Conservation (phyloP, 2,329 filamentous ascomycete genomes). For the Xylaria sp. region DNA sequence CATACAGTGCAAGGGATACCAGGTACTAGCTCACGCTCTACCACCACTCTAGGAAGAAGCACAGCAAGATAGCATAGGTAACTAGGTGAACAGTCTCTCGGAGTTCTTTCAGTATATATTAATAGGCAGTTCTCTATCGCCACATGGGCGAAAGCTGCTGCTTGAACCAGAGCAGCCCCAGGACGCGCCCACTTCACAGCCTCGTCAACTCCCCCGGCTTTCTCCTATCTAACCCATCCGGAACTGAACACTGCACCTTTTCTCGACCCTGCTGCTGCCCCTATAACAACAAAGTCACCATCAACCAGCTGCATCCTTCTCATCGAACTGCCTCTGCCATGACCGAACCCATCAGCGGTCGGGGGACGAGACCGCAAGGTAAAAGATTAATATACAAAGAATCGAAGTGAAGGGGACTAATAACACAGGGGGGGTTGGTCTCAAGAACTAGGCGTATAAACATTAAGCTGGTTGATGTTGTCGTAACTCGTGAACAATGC, state of each 20-base stretch:
- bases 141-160: conserved; percentile 11
- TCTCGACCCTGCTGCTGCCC: conserved; percentile 3
- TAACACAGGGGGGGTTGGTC: conserved; percentile 30
- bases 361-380: conserved; percentile 34
- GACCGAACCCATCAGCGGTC: conserved; percentile 25
- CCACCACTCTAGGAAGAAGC: background rate
- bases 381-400: conserved; percentile 35
- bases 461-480: conserved; percentile 36
- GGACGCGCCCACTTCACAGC: conserved; percentile 4
- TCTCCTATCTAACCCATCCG: conserved; percentile 3
- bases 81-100: conserved; percentile 1
- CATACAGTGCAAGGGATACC: too few species aligned
- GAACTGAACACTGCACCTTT: conserved; percentile 11
- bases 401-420: conserved; percentile 27
- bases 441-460: conserved; percentile 39
- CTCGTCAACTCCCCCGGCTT: conserved; percentile 8
- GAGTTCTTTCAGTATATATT: conserved; percentile 16
- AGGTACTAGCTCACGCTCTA: background rate
- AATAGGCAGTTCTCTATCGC: conserved; percentile 16
- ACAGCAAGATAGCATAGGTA: background rate
- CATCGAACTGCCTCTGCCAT: conserved; percentile 4
- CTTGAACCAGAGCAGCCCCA: conserved; percentile 10
- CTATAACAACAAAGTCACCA: too few species aligned
- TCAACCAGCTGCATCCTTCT: conserved; percentile 17
- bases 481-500: conserved; percentile 34